Percentiles rank a stretch among this genome's conserved stretches.
phyloP scores from a whole-genome alignment of 805 yeast genomes.

The Trichomonascus vanleenenianus region DNA sequence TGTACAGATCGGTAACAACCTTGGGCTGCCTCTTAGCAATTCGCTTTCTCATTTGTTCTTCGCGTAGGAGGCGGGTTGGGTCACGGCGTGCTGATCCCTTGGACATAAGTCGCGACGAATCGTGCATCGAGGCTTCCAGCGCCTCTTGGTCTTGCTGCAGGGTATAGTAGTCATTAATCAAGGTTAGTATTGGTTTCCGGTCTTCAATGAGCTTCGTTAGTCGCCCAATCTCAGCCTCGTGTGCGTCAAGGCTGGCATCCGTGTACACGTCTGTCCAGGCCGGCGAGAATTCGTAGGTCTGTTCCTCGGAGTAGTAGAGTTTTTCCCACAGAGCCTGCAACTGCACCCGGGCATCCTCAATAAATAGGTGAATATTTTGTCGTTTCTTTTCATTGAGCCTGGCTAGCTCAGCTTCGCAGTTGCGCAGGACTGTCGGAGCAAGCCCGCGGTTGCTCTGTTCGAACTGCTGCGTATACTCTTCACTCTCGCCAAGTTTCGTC shows the following conservation, averaged over 20 bases:
- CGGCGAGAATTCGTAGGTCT: slow-evolving; percentile 41
- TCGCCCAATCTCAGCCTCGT: slow-evolving; percentile 52
- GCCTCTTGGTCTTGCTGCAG: slow-evolving; percentile 52
- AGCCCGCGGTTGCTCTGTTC: slow-evolving; percentile 37
- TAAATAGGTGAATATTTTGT: slow-evolving; percentile 58
- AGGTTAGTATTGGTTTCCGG: slow-evolving; percentile 46
- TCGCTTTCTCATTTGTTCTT: slow-evolving; percentile 66
- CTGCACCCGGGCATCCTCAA: slow-evolving; percentile 49
- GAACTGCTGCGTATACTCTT: slow-evolving; percentile 36
- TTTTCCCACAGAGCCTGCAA: slow-evolving; percentile 57
- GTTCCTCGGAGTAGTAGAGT: slow-evolving; percentile 49
- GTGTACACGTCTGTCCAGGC: slow-evolving; percentile 38
- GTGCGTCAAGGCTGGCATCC: slow-evolving; percentile 53
- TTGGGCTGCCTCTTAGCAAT: slow-evolving; percentile 63
- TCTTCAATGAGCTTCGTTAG: slow-evolving; percentile 44
- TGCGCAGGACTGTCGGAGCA: slow-evolving; percentile 39
- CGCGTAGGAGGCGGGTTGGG: slow-evolving; percentile 70
- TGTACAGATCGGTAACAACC: slow-evolving; percentile 44
- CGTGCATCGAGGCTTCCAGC: slow-evolving; percentile 63
- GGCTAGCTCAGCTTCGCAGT: slow-evolving; percentile 47
- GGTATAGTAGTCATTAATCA: slow-evolving; percentile 48
- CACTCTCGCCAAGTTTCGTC: slow-evolving; percentile 47
- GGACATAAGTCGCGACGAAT: slow-evolving; percentile 69
- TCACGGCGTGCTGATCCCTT: slow-evolving; percentile 35
- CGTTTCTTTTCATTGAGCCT: slow-evolving; percentile 55